A percentile compares a stretch with the other conserved stretches of the same genome.
phyloP scores from a whole-genome alignment of 345 rosid species.

The Salix dunnii region DNA sequence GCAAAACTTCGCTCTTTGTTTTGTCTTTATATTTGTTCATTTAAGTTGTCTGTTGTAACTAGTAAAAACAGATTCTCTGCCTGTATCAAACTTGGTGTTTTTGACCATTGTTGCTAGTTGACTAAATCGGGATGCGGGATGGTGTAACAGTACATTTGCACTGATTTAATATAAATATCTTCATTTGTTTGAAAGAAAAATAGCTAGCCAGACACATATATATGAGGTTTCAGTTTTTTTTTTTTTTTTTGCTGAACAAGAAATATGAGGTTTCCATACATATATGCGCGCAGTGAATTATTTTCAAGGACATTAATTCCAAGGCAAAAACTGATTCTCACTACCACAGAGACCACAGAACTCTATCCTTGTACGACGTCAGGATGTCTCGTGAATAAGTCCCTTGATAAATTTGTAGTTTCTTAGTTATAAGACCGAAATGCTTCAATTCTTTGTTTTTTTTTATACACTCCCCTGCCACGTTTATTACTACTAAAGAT shows the following conservation, averaged over 20 bases:
- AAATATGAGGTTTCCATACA: neutral
- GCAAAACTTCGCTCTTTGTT: neutral
- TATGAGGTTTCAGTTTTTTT: neutral
- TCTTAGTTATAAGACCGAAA: neutral
- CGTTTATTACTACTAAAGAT: neutral
- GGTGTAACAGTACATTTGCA: neutral
- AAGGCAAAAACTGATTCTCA: neutral
- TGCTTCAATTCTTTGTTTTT: neutral
- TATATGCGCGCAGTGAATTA: constrained; percentile 5
- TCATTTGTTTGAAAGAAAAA: neutral
- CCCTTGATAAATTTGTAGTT: neutral
- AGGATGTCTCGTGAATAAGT: neutral
- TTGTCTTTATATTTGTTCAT: constrained; percentile 4
- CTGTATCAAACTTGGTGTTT: constrained; percentile 6
- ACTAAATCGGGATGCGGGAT: neutral
- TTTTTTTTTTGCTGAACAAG: neutral
- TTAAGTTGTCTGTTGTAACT: neutral
- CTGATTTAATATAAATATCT: constrained; percentile 2
- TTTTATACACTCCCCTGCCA: neutral
- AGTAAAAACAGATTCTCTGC: neutral
- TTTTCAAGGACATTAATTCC: constrained; percentile 6
- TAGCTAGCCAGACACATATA: constrained; percentile 9
- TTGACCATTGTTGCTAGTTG: constrained; percentile 5
- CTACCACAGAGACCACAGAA: neutral
- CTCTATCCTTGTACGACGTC: neutral